These are phyloP conservation scores for Syzygium aromaticum DNA, from an alignment of 345 rosid genomes.

Conservation along the genomic window DNA sequence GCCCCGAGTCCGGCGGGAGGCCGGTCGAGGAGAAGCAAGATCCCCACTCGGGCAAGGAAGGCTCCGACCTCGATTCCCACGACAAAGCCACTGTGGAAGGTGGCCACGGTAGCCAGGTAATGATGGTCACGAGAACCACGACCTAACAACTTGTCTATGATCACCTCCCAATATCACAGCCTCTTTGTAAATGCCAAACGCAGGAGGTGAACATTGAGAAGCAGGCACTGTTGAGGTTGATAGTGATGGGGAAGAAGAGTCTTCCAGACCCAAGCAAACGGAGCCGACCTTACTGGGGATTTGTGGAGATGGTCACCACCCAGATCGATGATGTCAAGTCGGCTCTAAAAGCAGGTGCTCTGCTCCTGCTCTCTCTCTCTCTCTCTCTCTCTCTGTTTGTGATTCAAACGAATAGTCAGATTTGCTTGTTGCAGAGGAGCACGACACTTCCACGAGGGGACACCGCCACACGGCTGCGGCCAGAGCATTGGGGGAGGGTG, in stretches of 20 bases:
- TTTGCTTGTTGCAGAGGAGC: slow-evolving; percentile 34
- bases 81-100: slow-evolving; percentile 14
- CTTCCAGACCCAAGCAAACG: slow-evolving; percentile 59
- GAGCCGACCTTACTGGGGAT: slow-evolving; percentile 65
- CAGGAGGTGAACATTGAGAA: slow-evolving; percentile 56
- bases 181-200: background rate
- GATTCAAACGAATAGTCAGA: background rate
- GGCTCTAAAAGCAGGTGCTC: slow-evolving; percentile 53
- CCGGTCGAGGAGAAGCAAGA: slow-evolving; percentile 51
- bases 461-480: slow-evolving; percentile 37
- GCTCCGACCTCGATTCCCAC: background rate
- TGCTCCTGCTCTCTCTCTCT: background rate
- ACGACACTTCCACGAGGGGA: slow-evolving; percentile 57
- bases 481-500: slow-evolving; percentile 66
- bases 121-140: background rate
- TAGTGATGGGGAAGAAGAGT: slow-evolving; percentile 61
- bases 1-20: slow-evolving; percentile 58
- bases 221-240: slow-evolving; percentile 43
- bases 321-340: slow-evolving; percentile 40
- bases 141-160: background rate
- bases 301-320: slow-evolving; percentile 60
- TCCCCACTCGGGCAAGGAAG: slow-evolving; percentile 49
- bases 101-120: slow-evolving; percentile 51
- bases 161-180: background rate
- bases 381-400: background rate